Conservation (phyloP, 73 alveolate species). For the Tetrahymena thermophila region DNA sequence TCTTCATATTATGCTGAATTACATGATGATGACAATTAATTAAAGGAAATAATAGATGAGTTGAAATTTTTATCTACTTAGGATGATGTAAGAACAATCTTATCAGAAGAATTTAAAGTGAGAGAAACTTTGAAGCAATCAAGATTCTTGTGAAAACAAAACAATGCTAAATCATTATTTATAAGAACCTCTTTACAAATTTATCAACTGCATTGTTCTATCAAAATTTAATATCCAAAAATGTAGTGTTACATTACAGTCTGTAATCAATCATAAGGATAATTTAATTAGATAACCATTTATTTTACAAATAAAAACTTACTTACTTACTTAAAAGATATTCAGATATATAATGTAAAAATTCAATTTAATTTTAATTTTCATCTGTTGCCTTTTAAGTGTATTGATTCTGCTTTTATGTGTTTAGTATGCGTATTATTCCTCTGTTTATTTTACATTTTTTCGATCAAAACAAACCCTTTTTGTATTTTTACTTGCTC, state of each 20-base stretch:
- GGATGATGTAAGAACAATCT: slow-evolving; percentile 34
- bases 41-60: slow-evolving; percentile 2
- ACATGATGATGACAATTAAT: slow-evolving; percentile 15
- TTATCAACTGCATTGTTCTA: not conserved
- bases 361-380: not conserved
- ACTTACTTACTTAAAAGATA: not conserved
- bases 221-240: not conserved
- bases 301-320: no score
- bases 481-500: not conserved
- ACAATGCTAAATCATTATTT: not conserved
- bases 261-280: not conserved
- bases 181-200: not conserved
- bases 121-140: slow-evolving; percentile 30
- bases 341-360: not conserved
- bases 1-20: slow-evolving; percentile 26
- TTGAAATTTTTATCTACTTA: slow-evolving; percentile 1
- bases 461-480: not conserved
- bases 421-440: not conserved
- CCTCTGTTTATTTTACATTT: not conserved
- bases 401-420: not conserved
- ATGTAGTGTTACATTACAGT: not conserved
- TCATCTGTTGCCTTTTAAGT: not conserved
- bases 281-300: not conserved
- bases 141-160: slow-evolving; percentile 8
- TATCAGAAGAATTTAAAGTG: slow-evolving; percentile 6